Evolutionary conservation across 305 asterid species (phyloP), one percentile per base, ranked within the genome.

Genomic region (Fraxinus sp.): DNA sequence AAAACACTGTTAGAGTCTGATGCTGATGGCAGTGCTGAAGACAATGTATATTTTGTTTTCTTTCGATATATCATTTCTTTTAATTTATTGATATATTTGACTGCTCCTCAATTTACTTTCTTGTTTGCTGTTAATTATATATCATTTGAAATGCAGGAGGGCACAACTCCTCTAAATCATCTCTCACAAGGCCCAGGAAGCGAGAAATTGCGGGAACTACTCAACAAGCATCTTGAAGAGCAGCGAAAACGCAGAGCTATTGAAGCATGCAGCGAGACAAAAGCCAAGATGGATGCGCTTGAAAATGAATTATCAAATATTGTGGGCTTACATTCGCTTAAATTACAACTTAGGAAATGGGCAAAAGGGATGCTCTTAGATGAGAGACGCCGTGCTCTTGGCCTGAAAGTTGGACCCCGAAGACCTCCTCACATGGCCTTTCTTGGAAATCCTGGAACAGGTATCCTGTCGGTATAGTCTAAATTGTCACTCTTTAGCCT

Each of bases 371-470:
- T 96, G 98, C 97, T 96, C 75, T 84, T 96, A 89, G 98, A 96
- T 78, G 98, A 96, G 90, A 92, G 97, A 87, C 99, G 98, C 8
- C 92, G 91, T 64, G 92, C 98, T 84, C 97, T 96, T 79, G 98
- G 99, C 68, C 94, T 96, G 68, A 92, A 92, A 89, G 95, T 94
- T 82, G 97, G 98, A 77, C 83, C 94, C 74, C 91, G 98, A 91
- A 91, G 96, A 86, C 97, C 95, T 26, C 98, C 99, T 81, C 99
- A 96, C 89, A 96, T 96, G 98, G 99, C 99, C 82, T 96, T 96
- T 85, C 96, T 96, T 71, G 99, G 99, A 77, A 96, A 94, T 86
- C 99, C 99, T 20, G 99, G 99, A 87, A 96, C 98, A 87, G 98
- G 99, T 94, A 89, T 78, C 55, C 62, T 30, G 35, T 64, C 9